Evolutionary conservation across 176 grass and related monocot genomes (phyloP).

Genomic region (Leersia perrieri): DNA sequence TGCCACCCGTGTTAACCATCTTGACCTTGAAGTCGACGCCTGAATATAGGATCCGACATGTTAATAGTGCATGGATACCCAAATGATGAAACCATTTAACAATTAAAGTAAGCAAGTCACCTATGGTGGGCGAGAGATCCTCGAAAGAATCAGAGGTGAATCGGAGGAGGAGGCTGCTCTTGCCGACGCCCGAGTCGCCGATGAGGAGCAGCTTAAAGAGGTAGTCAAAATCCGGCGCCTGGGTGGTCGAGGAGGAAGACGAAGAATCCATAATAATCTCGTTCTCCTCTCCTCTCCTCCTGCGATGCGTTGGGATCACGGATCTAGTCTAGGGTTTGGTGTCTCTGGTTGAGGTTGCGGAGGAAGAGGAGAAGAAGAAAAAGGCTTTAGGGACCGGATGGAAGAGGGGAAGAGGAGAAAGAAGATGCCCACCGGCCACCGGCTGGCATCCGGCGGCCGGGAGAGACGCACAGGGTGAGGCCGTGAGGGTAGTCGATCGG

Average conservation of each 20-base stretch:
- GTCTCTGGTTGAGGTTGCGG: not conserved
- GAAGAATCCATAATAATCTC: constrained; percentile 43
- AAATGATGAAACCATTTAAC: not conserved
- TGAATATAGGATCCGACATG: not conserved
- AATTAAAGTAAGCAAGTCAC: constrained; percentile 18
- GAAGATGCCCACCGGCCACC: too few relatives aligned
- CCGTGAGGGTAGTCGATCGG: too few relatives aligned
- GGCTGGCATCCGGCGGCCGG: too few relatives aligned
- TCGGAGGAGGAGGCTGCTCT: constrained; percentile 93
- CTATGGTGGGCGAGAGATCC: constrained; percentile 90
- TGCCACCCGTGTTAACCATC: constrained; percentile 84
- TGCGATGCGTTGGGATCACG: not conserved
- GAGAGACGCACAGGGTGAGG: too few relatives aligned
- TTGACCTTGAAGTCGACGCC: constrained; percentile 99
- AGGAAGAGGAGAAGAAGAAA: not conserved
- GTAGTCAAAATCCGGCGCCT: constrained; percentile 76
- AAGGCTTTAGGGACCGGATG: too few relatives aligned
- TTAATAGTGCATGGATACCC: not conserved
- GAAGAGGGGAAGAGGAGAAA: not conserved
- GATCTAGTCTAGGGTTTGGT: constrained; percentile 49
- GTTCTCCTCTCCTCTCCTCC: too few relatives aligned
- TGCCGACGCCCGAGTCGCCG: constrained; percentile 93
- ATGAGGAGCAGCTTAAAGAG: constrained; percentile 94
- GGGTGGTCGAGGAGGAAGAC: constrained; percentile 39
- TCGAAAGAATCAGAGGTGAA: constrained; percentile 95